Conservation (phyloP, 2,329 filamentous ascomycete species). For the Pseudogymnoascus sp. region DNA sequence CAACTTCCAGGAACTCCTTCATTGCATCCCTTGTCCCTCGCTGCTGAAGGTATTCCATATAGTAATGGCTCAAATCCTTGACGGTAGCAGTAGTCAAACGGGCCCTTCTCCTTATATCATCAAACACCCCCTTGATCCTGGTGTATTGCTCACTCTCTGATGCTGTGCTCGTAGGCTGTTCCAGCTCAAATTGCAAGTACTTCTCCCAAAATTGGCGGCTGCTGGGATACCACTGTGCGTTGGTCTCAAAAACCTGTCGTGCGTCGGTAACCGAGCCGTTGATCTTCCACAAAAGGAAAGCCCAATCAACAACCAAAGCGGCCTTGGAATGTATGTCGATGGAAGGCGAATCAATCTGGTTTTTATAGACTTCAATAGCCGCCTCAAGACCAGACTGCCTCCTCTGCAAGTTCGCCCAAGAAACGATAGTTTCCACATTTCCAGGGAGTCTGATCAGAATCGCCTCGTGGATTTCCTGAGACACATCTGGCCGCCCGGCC, state of each 20-base stretch:
- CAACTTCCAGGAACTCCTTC: constrained; percentile 74
- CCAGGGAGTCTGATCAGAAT: constrained; percentile 70
- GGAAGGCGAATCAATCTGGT: constrained; percentile 64
- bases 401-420: constrained; percentile 77
- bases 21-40: constrained; percentile 74
- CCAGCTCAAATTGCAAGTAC: constrained; percentile 82
- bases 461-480: constrained; percentile 74
- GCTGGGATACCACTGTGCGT: constrained; percentile 74
- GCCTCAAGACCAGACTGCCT: constrained; percentile 76
- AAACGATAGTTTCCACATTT: constrained; percentile 79
- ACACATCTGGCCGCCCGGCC: constrained; percentile 64
- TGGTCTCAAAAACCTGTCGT: constrained; percentile 72
- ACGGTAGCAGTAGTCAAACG: constrained; percentile 58
- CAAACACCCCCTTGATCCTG: constrained; percentile 72
- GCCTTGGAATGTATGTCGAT: constrained; percentile 76
- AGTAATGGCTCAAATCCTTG: constrained; percentile 66
- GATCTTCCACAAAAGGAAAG: constrained; percentile 75
- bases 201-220: constrained; percentile 84
- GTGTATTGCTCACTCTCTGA: constrained; percentile 57
- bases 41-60: constrained; percentile 77
- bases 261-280: constrained; percentile 75
- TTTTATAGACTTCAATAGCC: constrained; percentile 74
- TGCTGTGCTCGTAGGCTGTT: constrained; percentile 62
- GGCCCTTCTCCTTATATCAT: constrained; percentile 65
- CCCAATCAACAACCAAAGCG: constrained; percentile 81